Percentiles rank a stretch among this genome's conserved stretches.
Evolutionary conservation across 2,329 filamentous ascomycete genomes (phyloP).

Genomic region (Amauroascus verrucosus): DNA sequence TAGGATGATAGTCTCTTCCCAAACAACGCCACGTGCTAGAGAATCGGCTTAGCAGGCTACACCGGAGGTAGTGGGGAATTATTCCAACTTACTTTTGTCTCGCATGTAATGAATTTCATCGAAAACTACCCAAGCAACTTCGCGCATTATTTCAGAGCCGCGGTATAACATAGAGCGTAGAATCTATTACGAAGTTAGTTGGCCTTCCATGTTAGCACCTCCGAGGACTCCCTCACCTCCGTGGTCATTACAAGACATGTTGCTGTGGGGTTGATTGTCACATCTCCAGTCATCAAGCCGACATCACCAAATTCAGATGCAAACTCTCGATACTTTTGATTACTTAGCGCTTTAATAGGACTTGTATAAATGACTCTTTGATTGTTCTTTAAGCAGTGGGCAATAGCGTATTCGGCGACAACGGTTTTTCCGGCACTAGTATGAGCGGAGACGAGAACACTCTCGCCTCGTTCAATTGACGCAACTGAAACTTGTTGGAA

Average conservation of each 20-base stretch:
- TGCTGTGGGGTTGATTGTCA: slow-evolving; percentile 96
- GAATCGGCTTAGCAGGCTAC: slow-evolving; percentile 16
- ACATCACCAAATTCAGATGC: slow-evolving; percentile 92
- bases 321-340: slow-evolving; percentile 98
- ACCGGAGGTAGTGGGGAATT: neutral
- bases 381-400: slow-evolving; percentile 92
- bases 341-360: slow-evolving; percentile 96
- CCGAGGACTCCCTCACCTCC: slow-evolving; percentile 42
- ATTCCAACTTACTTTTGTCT: slow-evolving; percentile 53
- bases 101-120: slow-evolving; percentile 99
- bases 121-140: slow-evolving; percentile 96
- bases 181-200: slow-evolving; percentile 47
- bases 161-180: slow-evolving; percentile 95
- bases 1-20: slow-evolving; percentile 98
- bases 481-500: slow-evolving; percentile 93
- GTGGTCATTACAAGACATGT: slow-evolving; percentile 99
- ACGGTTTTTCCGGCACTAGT: slow-evolving; percentile 98
- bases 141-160: slow-evolving; percentile 97
- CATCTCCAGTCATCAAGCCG: slow-evolving; percentile 96
- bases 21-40: slow-evolving; percentile 75
- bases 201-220: neutral
- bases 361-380: slow-evolving; percentile 98
- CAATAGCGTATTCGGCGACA: slow-evolving; percentile 95
- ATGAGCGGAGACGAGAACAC: slow-evolving; percentile 91
- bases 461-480: slow-evolving; percentile 92